A percentile compares a stretch with the other conserved stretches of the same genome.
Evolutionary conservation across 1,284 basidiomycete genomes (phyloP).

Genomic region (Melanopsichium pennsylvanicum): DNA sequence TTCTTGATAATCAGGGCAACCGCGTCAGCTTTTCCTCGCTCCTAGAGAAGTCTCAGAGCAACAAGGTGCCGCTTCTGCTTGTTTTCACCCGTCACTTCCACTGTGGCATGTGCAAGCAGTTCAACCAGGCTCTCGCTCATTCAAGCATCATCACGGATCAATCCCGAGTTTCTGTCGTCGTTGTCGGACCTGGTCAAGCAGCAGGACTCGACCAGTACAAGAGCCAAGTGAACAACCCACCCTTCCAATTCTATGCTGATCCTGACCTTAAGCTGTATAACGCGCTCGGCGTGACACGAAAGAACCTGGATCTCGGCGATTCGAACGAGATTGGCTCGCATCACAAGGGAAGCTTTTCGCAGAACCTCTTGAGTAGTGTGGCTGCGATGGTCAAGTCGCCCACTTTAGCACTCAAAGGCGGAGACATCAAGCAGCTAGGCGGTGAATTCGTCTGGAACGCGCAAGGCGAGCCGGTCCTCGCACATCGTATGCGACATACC

Average conservation of each 20-base stretch:
- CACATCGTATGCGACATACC: slow-evolving; percentile 46
- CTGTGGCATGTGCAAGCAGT: slow-evolving; percentile 52
- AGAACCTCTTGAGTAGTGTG: slow-evolving; percentile 13
- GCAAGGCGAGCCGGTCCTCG: slow-evolving; percentile 12
- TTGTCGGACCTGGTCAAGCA: slow-evolving; percentile 41
- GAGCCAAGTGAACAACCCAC: slow-evolving; percentile 4
- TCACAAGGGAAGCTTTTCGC: slow-evolving; percentile 4
- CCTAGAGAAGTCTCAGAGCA: slow-evolving; percentile 2
- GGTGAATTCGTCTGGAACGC: slow-evolving; percentile 35
- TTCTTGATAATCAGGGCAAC: slow-evolving; percentile 11
- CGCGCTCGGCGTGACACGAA: slow-evolving; percentile 31
- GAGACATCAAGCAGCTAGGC: slow-evolving; percentile 45
- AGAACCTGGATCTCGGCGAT: slow-evolving; percentile 26
- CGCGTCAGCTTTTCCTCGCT: slow-evolving; percentile 16
- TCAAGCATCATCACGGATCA: slow-evolving; percentile 18
- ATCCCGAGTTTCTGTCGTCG: slow-evolving; percentile 9
- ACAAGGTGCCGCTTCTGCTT: slow-evolving; percentile 16
- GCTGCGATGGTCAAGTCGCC: slow-evolving; percentile 26
- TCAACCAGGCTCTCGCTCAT: slow-evolving; percentile 12
- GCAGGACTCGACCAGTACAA: slow-evolving; percentile 20
- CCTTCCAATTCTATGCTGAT: slow-evolving; percentile 37
- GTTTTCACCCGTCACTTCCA: slow-evolving; percentile 47
- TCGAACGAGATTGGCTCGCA: slow-evolving; percentile 26
- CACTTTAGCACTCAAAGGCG: slow-evolving; percentile 24
- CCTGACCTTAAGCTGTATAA: slow-evolving; percentile 31